Conservation (phyloP, 768 basidiomycete species). For the Agaricus subrufescens region DNA sequence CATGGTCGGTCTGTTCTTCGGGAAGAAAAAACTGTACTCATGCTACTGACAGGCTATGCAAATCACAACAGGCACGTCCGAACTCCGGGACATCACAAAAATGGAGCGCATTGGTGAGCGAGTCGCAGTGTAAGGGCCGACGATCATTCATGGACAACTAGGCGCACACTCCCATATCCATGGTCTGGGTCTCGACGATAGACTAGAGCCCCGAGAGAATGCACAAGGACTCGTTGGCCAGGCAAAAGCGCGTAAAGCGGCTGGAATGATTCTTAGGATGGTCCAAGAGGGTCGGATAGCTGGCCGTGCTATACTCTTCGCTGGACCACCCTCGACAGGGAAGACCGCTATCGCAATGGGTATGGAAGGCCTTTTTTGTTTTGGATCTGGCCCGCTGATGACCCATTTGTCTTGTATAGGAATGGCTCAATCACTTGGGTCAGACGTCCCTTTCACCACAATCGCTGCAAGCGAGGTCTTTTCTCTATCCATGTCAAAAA, state of each 20-base stretch:
- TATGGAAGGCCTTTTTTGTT: conserved; percentile 27
- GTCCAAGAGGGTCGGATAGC: conserved; percentile 95
- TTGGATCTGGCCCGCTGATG: conserved; percentile 19
- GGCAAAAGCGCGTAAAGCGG: conserved; percentile 92
- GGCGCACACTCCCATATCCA: conserved; percentile 94
- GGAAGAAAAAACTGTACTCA: background rate
- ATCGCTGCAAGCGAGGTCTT: conserved; percentile 98
- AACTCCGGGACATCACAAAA: conserved; percentile 83
- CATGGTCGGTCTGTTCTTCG: conserved; percentile 7
- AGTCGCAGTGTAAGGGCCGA: background rate
- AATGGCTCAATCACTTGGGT: conserved; percentile 93
- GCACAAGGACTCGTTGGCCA: conserved; percentile 98
- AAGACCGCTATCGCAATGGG: conserved; percentile 98
- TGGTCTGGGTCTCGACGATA: conserved; percentile 89
- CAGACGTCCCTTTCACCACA: conserved; percentile 97
- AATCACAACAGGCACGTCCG: conserved; percentile 73
- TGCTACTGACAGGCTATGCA: conserved; percentile 46
- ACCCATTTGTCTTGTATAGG: conserved; percentile 38
- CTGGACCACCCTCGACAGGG: conserved; percentile 94
- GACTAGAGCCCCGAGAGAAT: conserved; percentile 83
- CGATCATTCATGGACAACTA: conserved; percentile 24
- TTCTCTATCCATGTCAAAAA: conserved; percentile 97
- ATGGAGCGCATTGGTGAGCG: conserved; percentile 84
- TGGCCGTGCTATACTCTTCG: conserved; percentile 93
- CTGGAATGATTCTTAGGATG: conserved; percentile 97